Base-by-base conservation (phyloP, 768 basidiomycete genomes). In the Suillus variegatus region DNA sequence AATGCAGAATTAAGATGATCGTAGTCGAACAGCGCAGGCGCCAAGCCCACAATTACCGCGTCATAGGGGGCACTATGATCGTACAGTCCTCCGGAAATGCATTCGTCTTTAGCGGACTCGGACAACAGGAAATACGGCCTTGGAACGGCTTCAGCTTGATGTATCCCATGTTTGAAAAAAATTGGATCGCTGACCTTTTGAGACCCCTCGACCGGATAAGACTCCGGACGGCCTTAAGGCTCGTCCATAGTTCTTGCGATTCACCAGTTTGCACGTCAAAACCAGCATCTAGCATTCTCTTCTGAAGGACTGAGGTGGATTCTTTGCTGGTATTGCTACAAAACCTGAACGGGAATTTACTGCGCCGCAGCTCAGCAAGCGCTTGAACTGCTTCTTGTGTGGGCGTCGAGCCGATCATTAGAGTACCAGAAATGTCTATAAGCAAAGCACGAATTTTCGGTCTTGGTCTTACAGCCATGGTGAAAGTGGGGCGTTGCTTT, bases 301-400 rank as follows among this genome's bases (percentile, higher is more conserved):
- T 62, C n/a, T 84, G 67, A 7, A 91, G 73, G 5, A 76, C 77
- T 4, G 62, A 51, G 0, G 80, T 84, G 0, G 87, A 86, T 67
- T 90, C 88, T 66, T 90, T 88, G 72, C 87, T 88, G 0, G 87
- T 86, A 71, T 92, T 92, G 60, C 87, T 90, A 72, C 91, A 90
- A 64, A 85, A 78, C 35, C 85, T 78, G 75, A 88, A 80, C 9
- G 84, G 81, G 9, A 84, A 68, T 3, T 66, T 64, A 20, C 78
- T 72, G 2, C 65, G 65, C 3, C 77, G 73, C 20, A 85, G 73
- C 18, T 74, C 60, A 1, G 62, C 46, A 18, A 75, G 66, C 3
- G 75, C 72, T 8, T 66, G 55, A 5, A 56, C 80, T 0, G 90
- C 87, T 9, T 78, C 72, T 0, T 81, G 79, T 0, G 82, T 88